A percentile compares a stretch with the other conserved stretches of the same genome.
phyloP scores from a whole-genome alignment of 1,284 basidiomycete species.

The Vanrija humicola region DNA sequence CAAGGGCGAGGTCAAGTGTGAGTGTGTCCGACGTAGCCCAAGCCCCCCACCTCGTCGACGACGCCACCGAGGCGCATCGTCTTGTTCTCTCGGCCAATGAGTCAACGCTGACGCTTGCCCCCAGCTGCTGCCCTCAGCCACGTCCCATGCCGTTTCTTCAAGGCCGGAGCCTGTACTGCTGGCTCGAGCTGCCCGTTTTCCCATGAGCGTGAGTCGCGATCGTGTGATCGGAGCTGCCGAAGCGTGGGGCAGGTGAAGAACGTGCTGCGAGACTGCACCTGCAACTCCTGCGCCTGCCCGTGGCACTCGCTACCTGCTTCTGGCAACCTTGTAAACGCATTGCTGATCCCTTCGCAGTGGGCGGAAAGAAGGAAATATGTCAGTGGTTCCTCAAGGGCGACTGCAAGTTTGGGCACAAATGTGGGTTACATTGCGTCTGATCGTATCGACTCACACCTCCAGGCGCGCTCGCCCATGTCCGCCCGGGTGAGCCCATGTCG shows the following conservation, averaged over 20 bases:
- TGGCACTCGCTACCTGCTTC: no score
- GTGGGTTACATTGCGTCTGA: conserved; percentile 47
- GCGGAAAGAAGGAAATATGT: conserved; percentile 83
- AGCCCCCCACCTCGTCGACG: no score
- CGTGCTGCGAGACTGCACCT: no score
- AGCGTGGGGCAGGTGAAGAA: no score
- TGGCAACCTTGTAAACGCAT: background rate
- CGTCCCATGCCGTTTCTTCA: conserved; percentile 98
- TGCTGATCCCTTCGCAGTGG: conserved; percentile 51
- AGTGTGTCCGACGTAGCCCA: conserved; percentile 2
- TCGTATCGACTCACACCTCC: conserved; percentile 6
- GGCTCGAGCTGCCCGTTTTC: conserved; percentile 95
- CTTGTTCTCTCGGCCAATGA: background rate
- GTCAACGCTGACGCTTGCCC: background rate
- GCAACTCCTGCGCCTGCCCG: no score
- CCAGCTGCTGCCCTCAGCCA: conserved; percentile 62
- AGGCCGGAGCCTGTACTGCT: conserved; percentile 86
- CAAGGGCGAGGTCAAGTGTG: conserved; percentile 13
- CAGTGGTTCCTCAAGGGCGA: conserved; percentile 82
- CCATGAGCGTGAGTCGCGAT: conserved; percentile 53
- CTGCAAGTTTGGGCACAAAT: conserved; percentile 98
- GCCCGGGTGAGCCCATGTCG: conserved; percentile 86
- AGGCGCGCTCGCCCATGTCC: conserved; percentile 79
- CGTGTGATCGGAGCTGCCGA: no score
- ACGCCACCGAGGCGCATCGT: no score